These are phyloP conservation scores for Colletotrichum sp. DNA, from an alignment of 2,329 filamentous ascomycete genomes.

Conservation along the genomic window DNA sequence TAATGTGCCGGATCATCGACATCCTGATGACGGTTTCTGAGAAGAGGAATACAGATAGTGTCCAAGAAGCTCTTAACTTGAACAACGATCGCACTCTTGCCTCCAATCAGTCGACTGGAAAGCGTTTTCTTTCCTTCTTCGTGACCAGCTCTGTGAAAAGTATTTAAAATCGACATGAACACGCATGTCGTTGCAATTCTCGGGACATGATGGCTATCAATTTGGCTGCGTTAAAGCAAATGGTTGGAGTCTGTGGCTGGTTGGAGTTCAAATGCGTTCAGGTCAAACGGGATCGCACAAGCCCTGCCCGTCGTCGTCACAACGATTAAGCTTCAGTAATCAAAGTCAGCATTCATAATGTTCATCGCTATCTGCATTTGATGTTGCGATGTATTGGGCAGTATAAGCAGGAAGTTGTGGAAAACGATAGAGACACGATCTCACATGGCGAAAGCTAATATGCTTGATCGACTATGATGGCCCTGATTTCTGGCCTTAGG, in stretches of 20 bases:
- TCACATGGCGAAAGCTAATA: background rate
- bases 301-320: background rate
- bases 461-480: background rate
- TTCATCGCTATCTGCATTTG: background rate
- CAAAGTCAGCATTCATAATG: accelerated
- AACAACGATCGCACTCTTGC: background rate
- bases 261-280: background rate
- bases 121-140: too few relatives aligned
- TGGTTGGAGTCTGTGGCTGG: too few relatives aligned
- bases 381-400: background rate
- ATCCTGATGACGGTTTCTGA: accelerated
- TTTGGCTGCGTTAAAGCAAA: too few relatives aligned
- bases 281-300: accelerated
- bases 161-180: background rate
- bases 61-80: accelerated
- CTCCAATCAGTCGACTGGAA: too few relatives aligned
- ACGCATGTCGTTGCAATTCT: too few relatives aligned
- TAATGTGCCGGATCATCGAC: background rate
- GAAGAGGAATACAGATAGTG: background rate
- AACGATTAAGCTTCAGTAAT: accelerated
- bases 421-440: background rate
- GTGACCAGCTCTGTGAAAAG: background rate
- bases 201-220: too few relatives aligned
- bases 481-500: background rate
- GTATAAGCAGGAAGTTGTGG: accelerated